Percentiles rank a stretch among this genome's conserved stretches.
phyloP scores from a whole-genome alignment of 306 rosid species.

The Leucaena leucocephala region DNA sequence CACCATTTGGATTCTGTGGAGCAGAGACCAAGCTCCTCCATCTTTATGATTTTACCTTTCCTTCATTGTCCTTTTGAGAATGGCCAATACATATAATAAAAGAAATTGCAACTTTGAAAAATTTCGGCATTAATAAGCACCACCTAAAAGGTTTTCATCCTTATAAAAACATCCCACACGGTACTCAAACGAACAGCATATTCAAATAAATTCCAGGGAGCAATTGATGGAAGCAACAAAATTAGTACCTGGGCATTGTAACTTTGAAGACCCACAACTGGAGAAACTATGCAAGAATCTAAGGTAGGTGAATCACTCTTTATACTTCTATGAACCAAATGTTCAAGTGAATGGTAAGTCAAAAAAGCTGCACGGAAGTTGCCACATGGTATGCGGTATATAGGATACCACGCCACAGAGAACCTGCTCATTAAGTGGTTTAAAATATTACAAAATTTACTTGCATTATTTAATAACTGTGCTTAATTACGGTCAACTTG shows the following conservation, averaged over 20 bases:
- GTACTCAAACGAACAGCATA: conserved; percentile 1
- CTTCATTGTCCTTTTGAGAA: not conserved
- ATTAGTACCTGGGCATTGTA: conserved; percentile 74
- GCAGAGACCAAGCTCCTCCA: not conserved
- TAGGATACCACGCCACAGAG: conserved; percentile 95
- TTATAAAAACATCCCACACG: not conserved
- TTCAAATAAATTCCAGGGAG: conserved; percentile 14
- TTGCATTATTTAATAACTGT: conserved; percentile 14
- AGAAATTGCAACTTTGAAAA: not conserved
- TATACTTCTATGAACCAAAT: conserved; percentile 56
- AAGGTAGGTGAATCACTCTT: conserved; percentile 36
- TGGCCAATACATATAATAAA: not conserved
- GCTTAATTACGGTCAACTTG: conserved; percentile 10
- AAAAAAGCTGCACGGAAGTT: conserved; percentile 80
- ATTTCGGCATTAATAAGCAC: not conserved
- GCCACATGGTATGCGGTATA: conserved; percentile 87
- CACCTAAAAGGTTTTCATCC: not conserved
- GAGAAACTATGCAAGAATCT: conserved; percentile 59
- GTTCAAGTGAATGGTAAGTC: conserved; percentile 88
- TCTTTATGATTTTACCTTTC: not conserved
- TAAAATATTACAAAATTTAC: conserved; percentile 33
- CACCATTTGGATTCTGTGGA: not conserved
- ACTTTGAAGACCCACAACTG: conserved; percentile 87
- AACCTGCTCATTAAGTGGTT: conserved; percentile 64
- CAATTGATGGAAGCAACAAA: conserved; percentile 17